phyloP scores from a whole-genome alignment of 31 red algal species.

The Asparagopsis taxiformis region DNA sequence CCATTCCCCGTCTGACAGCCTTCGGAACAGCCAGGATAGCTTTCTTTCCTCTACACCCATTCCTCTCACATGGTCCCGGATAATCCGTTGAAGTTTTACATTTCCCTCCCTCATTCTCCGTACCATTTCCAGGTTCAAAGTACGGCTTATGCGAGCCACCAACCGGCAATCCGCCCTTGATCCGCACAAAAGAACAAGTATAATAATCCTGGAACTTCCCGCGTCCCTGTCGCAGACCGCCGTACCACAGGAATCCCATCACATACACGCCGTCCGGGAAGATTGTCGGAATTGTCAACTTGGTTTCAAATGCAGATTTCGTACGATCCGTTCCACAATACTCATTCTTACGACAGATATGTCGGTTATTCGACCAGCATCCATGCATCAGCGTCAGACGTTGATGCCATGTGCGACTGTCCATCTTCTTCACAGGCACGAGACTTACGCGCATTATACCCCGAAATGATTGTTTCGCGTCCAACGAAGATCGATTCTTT shows the following conservation, averaged over 20 bases:
- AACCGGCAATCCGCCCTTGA: slow-evolving; percentile 12
- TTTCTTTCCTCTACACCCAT: too few relatives aligned
- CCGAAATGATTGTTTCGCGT: slow-evolving; percentile 25
- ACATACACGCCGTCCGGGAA: slow-evolving; percentile 40
- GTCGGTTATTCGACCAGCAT: slow-evolving; percentile 2
- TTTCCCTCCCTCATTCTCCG: too few relatives aligned
- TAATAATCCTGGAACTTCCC: slow-evolving; percentile 19
- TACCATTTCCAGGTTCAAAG: slow-evolving; percentile 3
- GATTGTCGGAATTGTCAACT: slow-evolving; percentile 7
- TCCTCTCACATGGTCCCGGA: too few relatives aligned
- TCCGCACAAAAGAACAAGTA: slow-evolving; percentile 17
- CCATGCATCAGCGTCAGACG: neutral
- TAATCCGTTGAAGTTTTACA: too few relatives aligned
- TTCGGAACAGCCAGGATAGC: too few relatives aligned
- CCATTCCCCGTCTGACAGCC: too few relatives aligned
- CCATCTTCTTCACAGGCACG: slow-evolving; percentile 5
- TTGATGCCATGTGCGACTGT: neutral
- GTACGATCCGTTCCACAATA: slow-evolving; percentile 1
- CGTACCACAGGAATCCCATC: slow-evolving; percentile 24
- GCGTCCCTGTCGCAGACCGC: neutral
- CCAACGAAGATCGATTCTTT: neutral
- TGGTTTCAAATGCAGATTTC: neutral
- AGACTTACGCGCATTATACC: slow-evolving; percentile 11
- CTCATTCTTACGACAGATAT: neutral
- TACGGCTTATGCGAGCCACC: neutral